These are phyloP conservation scores for Nigrospora sphaerica DNA, from an alignment of 2,329 filamentous ascomycete species.

Conservation along the genomic window DNA sequence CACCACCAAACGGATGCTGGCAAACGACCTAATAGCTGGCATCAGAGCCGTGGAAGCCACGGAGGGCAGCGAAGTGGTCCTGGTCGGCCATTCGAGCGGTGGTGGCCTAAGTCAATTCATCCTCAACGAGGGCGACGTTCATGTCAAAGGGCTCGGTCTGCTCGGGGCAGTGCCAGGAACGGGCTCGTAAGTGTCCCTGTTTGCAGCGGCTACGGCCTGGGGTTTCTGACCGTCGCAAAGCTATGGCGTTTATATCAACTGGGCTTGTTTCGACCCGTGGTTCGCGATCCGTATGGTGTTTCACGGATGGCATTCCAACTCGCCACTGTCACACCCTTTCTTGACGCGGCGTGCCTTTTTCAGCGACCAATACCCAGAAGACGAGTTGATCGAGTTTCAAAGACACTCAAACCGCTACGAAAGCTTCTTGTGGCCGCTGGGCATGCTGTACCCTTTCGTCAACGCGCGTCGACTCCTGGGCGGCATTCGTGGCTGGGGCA, in stretches of 20 bases:
- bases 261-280: slow-evolving; percentile 37
- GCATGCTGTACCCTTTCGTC: slow-evolving; percentile 38
- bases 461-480: slow-evolving; percentile 30
- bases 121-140: slow-evolving; percentile 30
- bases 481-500: slow-evolving; percentile 22
- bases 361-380: slow-evolving; percentile 30
- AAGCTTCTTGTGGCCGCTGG: slow-evolving; percentile 42
- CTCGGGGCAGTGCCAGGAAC: slow-evolving; percentile 39
- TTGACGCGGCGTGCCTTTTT: slow-evolving; percentile 45
- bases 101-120: slow-evolving; percentile 43
- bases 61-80: slow-evolving; percentile 26
- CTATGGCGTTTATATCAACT: slow-evolving; percentile 35
- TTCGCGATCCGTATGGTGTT: slow-evolving; percentile 38
- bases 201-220: slow-evolving; percentile 3
- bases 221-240: slow-evolving; percentile 7
- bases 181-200: slow-evolving; percentile 31
- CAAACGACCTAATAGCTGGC: slow-evolving; percentile 34
- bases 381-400: slow-evolving; percentile 34
- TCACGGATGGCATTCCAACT: slow-evolving; percentile 41
- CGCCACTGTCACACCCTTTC: slow-evolving; percentile 41
- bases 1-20: slow-evolving; percentile 33
- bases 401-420: slow-evolving; percentile 39
- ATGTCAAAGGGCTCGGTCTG: slow-evolving; percentile 36
- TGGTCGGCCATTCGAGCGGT: slow-evolving; percentile 45
- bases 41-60: slow-evolving; percentile 28